Evolutionary conservation across 805 yeast genomes (phyloP).

Genomic region (Ogataea wickerhamii): DNA sequence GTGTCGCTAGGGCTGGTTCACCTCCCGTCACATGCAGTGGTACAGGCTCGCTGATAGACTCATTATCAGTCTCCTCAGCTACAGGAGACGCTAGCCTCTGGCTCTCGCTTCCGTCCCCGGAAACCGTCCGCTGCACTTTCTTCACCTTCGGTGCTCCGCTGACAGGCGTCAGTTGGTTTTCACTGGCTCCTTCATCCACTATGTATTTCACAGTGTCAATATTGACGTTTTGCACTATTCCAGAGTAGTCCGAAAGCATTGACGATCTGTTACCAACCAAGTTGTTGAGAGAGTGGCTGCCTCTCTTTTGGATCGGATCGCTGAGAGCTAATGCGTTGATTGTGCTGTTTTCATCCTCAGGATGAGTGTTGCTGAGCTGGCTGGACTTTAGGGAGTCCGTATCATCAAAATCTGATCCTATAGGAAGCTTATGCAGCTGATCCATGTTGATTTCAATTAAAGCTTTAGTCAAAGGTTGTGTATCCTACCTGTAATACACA

Average conservation of each 20-base stretch:
- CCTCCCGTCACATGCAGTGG: conserved; percentile 19
- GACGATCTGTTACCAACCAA: conserved; percentile 29
- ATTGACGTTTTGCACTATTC: conserved; percentile 36
- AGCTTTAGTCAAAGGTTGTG: too few species aligned
- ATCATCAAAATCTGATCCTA: neutral
- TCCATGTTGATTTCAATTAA: too few species aligned
- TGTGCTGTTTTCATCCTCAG: neutral
- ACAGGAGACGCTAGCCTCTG: conserved; percentile 13
- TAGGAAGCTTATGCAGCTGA: neutral
- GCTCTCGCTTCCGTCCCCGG: neutral
- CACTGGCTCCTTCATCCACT: conserved; percentile 20
- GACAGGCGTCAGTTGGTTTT: conserved; percentile 11
- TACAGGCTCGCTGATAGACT: conserved; percentile 19
- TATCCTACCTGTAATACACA: too few species aligned
- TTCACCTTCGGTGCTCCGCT: conserved; percentile 19
- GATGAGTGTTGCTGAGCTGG: neutral
- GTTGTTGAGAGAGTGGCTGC: conserved; percentile 7
- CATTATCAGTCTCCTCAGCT: conserved; percentile 19
- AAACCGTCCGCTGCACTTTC: conserved; percentile 9
- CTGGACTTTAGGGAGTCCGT: neutral
- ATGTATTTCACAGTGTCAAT: conserved; percentile 33
- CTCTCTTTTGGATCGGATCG: conserved; percentile 4
- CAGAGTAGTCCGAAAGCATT: conserved; percentile 34
- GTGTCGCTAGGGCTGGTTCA: neutral
- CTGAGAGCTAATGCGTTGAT: neutral